Base-by-base conservation (phyloP, 129 eudicot species). In the Flaveria sonorensis region DNA sequence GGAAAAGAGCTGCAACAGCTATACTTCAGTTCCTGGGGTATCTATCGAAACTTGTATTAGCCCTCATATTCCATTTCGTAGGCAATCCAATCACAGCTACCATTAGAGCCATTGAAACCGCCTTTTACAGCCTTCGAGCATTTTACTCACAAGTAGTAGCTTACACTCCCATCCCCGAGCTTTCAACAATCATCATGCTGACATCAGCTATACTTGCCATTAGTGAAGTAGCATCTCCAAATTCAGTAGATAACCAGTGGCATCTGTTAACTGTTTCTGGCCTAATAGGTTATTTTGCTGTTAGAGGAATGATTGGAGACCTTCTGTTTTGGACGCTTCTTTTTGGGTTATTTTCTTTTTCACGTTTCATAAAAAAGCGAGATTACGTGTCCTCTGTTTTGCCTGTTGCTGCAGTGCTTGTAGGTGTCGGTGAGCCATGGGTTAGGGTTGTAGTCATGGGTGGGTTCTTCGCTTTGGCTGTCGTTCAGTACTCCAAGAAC, bases 351-450 rank as follows among this genome's bases (percentile, higher is more conserved):
- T 88, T 88, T 87, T 72, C 86, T 19, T 88, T 73, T 73, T 82
- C 89, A 10, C 86, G 87, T 71, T 84, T 90, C 8, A 74, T 84
- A 23, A 89, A 90, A 77, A 88, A 84, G 84, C 87, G 87, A 79
- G 96, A 93, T 79, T 84, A 90, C 11, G 92, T 93, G 20, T 81
- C 98, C 11, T 91, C 98, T 6, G 79, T 71, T 4, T 87, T 90
- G 88, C 98, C 98, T 19, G 86, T 81, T 72, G 98, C 97, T 40
- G 87, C 96, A 21, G 92, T 84, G 73, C 78, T 93, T 14, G 92
- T 84, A 40, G 96, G 87, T 65, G 90, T 90, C n/a, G 98, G 96
- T 11, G 98, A 93, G 86, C 91, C 97, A 10, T 88, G 98, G 98
- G 85, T 90, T 64, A 81, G 98, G 56, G 78, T 87, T 50, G 21